Evolutionary conservation across 352 stramenopile genomes (phyloP), one percentile per base, ranked within the genome.

Genomic region (Aphanomyces astaci): DNA sequence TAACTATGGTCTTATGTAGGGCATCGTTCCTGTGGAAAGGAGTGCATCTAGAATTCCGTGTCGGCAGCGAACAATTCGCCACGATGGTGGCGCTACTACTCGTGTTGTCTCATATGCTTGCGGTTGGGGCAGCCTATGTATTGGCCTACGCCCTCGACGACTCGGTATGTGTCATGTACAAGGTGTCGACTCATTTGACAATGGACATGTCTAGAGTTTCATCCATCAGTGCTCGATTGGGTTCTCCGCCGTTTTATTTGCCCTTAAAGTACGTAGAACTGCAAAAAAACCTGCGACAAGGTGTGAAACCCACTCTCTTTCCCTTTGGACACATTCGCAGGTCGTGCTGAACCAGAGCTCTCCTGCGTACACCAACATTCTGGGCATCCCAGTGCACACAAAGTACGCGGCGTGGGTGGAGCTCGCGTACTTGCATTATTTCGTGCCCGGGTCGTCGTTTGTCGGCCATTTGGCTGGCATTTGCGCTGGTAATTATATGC

Each of bases 381-480:
- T 90, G 69, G 83, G 77, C 27, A 85, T 96, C 39, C 72, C 73
- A 24, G 75, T 97, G 15, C 86, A 87, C 5, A 93, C 87, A 2
- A 92, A 94, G 55, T 96, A 96, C 49, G 87, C 80, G 4, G 78
- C 90, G 24, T 96, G 89, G 89, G 75, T 95, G 2, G 90, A 97
- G 72, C 74, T 97, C 15, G 64, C 93, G 15, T 57, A 94, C 28
- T 94, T 94, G 3, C 88, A 94, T 53, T 33, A 92, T 19, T 67
- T 96, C 22, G 84, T 95, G 0, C 89, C 85, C 1, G 79, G 88
- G 49, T 75, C 89, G 13, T 94, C 89, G 10, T 84, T 97, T 45
- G 69, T 96, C 27, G 88, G 86, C 27, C 89, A 96, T 76, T 78
- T 90, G 52, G 91, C 84, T 39, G 90, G 90, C 19, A 91, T 96